Conservation (phyloP, 352 stramenopile genomes). For the Phytophthora macrochlamydospora region DNA sequence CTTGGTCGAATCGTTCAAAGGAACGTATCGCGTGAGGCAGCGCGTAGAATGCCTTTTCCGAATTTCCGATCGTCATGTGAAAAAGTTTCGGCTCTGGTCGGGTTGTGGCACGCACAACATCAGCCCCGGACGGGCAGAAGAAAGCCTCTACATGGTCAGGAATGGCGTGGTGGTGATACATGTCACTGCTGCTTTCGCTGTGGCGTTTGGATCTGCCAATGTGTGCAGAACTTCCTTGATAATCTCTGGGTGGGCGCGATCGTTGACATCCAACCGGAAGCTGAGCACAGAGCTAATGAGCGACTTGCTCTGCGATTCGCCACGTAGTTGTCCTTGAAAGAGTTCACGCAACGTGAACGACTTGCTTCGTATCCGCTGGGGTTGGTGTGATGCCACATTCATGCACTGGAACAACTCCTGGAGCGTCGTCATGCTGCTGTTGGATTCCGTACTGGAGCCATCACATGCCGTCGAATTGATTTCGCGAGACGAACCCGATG, state of each 20-base stretch:
- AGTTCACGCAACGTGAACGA: conserved; percentile 70
- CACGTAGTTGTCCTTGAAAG: conserved; percentile 65
- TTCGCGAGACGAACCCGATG: conserved; percentile 42
- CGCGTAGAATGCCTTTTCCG: conserved; percentile 84
- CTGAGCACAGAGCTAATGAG: conserved; percentile 76
- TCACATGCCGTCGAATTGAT: conserved; percentile 28
- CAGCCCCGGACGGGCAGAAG: conserved; percentile 64
- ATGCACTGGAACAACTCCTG: conserved; percentile 90
- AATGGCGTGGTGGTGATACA: conserved; percentile 78
- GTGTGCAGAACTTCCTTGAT: conserved; percentile 77
- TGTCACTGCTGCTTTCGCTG: conserved; percentile 56
- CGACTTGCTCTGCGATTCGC: conserved; percentile 61
- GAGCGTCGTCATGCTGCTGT: conserved; percentile 82
- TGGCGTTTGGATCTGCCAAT: conserved; percentile 45
- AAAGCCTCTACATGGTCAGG: conserved; percentile 87
- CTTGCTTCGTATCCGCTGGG: conserved; percentile 73
- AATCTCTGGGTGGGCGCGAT: conserved; percentile 60
- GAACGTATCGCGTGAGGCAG: conserved; percentile 84
- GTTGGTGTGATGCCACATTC: conserved; percentile 85
- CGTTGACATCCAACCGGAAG: conserved; percentile 68
- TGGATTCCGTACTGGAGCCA: conserved; percentile 54
- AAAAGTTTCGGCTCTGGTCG: conserved; percentile 73
- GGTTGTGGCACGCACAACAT: conserved; percentile 65
- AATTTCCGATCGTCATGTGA: conserved; percentile 84
- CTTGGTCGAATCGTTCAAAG: conserved; percentile 65